Base-by-base conservation (phyloP, 2,329 filamentous ascomycete genomes). In the Cryphonectria parasitica region DNA sequence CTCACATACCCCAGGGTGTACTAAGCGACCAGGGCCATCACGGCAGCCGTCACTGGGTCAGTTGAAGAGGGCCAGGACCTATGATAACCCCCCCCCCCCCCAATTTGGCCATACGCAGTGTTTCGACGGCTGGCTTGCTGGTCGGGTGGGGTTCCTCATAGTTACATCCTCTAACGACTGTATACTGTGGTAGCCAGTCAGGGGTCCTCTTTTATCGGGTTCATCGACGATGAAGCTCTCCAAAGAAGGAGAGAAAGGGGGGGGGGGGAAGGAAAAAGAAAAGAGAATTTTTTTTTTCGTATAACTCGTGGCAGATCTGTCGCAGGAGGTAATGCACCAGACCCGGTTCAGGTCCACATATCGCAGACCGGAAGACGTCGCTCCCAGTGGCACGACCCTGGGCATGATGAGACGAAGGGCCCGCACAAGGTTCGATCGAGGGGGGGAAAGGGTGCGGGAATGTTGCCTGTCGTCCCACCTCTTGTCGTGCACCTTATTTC, bases 361-460 rank as follows among this genome's bases (percentile, higher is more conserved):
- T 74, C 72, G 71, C 69, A 74, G 71, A 75, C 74, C 74, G 71
- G 73, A 76, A 74, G 75, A 31, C 62, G 19, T 54, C 64, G 60
- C 64, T 69, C 67, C 70, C 69, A 74, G 75, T 70, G 69, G 71
- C 71, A 66, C 31, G 75, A 74, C 71, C 71, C 69, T 64, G 71
- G 64, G 62, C 63, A 76, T 66, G 64, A 74, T 76, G 75, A 76
- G 75, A 77, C 75, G 74, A 72, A 73, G 56, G 45, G n/a, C 66
- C 66, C 45, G 31, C 22, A 19, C 45, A 3, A 43, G 41, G 13
- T 43, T 34, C n/a, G 54, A 45, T n/a, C 45, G 34, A 11, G 17
- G 36, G 19, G 63, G 69, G 68, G 62, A 25, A 11, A 25, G 52
- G 15, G 54, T 28, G 28, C 54, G 54, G 54, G 54, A 58, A 11